These are phyloP conservation scores for Vinca minor DNA, from an alignment of 257 asterid species.

Conservation along the genomic window DNA sequence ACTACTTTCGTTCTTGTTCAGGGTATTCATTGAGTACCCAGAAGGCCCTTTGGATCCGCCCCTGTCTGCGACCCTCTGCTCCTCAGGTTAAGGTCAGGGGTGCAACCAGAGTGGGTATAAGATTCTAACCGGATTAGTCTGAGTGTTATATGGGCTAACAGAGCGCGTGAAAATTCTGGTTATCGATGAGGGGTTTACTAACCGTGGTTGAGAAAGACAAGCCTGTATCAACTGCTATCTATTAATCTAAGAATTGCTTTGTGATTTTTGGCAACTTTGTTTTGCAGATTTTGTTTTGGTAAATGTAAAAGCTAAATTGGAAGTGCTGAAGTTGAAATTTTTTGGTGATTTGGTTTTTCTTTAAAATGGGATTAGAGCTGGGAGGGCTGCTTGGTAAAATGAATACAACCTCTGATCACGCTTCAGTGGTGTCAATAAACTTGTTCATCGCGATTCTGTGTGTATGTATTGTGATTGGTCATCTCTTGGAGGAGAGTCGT, in stretches of 20 bases:
- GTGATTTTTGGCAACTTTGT: background rate
- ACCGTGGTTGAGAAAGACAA: too few species aligned
- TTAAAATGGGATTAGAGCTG: slow-evolving; percentile 38
- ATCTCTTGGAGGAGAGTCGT: slow-evolving; percentile 83
- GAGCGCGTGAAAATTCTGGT: too few species aligned
- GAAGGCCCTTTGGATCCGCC: too few species aligned
- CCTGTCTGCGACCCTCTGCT: too few species aligned
- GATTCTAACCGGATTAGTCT: too few species aligned
- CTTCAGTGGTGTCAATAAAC: slow-evolving; percentile 74
- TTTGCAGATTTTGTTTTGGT: slow-evolving; percentile 9
- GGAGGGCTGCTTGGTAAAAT: slow-evolving; percentile 31
- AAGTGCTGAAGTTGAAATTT: slow-evolving; percentile 11
- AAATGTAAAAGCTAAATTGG: slow-evolving; percentile 8
- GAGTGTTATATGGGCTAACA: too few species aligned
- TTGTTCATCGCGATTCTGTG: slow-evolving; percentile 75
- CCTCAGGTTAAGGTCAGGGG: too few species aligned
- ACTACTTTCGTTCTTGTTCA: too few species aligned
- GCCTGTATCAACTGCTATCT: too few species aligned
- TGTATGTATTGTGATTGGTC: slow-evolving; percentile 86
- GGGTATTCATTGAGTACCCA: too few species aligned
- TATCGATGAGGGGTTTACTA: too few species aligned
- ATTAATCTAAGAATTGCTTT: background rate
- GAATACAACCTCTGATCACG: slow-evolving; percentile 51
- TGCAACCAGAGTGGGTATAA: too few species aligned
- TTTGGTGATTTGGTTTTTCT: slow-evolving; percentile 17